Percentiles rank a stretch among this genome's conserved stretches.
Conservation (phyloP, 2,329 filamentous ascomycete species). For the Botryotinia calthae region DNA sequence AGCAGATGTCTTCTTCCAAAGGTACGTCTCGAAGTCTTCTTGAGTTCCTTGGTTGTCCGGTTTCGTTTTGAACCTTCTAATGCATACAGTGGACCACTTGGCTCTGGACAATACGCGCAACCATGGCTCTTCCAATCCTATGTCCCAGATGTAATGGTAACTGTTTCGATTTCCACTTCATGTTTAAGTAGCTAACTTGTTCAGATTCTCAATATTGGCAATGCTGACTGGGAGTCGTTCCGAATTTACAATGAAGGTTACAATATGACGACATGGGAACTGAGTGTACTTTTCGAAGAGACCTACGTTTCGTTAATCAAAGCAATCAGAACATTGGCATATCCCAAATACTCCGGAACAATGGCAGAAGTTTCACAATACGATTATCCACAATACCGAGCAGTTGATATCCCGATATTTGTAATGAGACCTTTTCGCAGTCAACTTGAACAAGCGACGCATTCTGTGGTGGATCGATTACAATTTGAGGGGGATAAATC, state of each 20-base stretch:
- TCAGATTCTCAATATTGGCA: slow-evolving; percentile 39
- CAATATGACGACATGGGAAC: slow-evolving; percentile 36
- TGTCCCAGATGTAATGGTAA: slow-evolving; percentile 39
- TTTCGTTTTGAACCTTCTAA: neutral
- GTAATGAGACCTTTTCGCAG: slow-evolving; percentile 41
- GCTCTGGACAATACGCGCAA: slow-evolving; percentile 37
- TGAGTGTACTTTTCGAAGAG: slow-evolving; percentile 37
- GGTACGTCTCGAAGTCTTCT: slow-evolving; percentile 31
- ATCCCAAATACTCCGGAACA: slow-evolving; percentile 26
- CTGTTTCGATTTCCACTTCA: neutral
- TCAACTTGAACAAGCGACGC: slow-evolving; percentile 38
- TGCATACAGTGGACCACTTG: slow-evolving; percentile 31
- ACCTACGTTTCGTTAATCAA: slow-evolving; percentile 41
- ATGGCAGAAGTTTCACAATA: slow-evolving; percentile 21
- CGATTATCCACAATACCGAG: slow-evolving; percentile 24
- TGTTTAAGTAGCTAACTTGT: neutral
- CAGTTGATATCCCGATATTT: slow-evolving; percentile 40
- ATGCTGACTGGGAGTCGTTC: slow-evolving; percentile 38
- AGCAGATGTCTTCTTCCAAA: slow-evolving; percentile 35
- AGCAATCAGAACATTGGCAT: slow-evolving; percentile 37
- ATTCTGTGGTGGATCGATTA: slow-evolving; percentile 38
- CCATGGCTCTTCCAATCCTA: slow-evolving; percentile 41
- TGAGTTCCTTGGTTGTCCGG: neutral
- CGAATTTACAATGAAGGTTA: slow-evolving; percentile 35
- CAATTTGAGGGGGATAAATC: slow-evolving; percentile 39